These are phyloP conservation scores for Dothidotthia symphoricarpi DNA, from an alignment of 2,329 filamentous ascomycete genomes.

Conservation along the genomic window DNA sequence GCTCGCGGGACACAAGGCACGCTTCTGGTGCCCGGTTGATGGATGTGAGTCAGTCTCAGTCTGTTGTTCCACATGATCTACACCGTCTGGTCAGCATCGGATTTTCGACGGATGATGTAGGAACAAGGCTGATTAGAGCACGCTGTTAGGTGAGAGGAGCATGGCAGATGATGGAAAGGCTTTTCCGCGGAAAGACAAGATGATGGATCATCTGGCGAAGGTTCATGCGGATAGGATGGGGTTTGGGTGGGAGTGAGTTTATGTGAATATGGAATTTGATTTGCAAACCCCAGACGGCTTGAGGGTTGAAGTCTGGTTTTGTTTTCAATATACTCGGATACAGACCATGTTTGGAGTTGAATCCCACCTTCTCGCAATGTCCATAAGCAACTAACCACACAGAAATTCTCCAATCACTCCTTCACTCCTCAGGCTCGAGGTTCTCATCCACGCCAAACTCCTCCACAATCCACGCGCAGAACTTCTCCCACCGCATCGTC, in stretches of 20 bases:
- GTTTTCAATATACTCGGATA: too few species aligned
- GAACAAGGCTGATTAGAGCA: too few species aligned
- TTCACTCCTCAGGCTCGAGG: slow-evolving; percentile 44
- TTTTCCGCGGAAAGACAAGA: slow-evolving; percentile 11
- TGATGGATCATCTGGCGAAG: slow-evolving; percentile 9
- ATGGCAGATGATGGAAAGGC: neutral
- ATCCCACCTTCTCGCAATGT: slow-evolving; percentile 4
- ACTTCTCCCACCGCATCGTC: slow-evolving; percentile 80
- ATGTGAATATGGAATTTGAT: neutral
- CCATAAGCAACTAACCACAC: neutral
- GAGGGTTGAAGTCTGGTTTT: too few species aligned
- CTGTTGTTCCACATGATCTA: neutral
- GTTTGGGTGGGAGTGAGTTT: slow-evolving; percentile 1
- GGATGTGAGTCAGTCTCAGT: neutral
- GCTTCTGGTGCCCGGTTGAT: slow-evolving; percentile 7
- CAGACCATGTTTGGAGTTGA: too few species aligned
- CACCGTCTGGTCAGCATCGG: too few species aligned
- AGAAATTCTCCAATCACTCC: neutral
- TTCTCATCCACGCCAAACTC: slow-evolving; percentile 63
- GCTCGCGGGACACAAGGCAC: neutral
- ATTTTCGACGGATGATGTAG: too few species aligned
- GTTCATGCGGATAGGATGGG: slow-evolving; percentile 4
- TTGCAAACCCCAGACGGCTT: too few species aligned
- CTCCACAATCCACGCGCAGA: slow-evolving; percentile 83
- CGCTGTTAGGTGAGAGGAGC: neutral